Conservation (phyloP, 164 flowering plant species). For the Dillenia turbinata region DNA sequence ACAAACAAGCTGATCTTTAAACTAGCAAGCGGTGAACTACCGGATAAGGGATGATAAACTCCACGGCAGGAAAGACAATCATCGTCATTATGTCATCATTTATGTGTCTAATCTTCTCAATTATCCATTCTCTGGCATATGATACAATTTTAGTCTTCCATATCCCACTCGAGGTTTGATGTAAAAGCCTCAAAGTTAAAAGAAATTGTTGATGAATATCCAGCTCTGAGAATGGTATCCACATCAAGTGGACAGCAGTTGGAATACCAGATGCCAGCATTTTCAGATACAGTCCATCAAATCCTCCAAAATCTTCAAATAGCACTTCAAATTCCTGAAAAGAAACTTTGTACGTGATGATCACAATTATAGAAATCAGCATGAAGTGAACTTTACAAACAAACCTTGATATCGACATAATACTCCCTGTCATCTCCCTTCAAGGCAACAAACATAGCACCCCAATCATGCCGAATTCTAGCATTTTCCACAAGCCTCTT, state of each 20-base stretch:
- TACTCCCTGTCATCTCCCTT: constrained; percentile 83
- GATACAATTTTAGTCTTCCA: constrained; percentile 53
- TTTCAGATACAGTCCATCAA: constrained; percentile 81
- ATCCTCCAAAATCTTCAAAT: constrained; percentile 85
- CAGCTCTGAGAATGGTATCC: constrained; percentile 93
- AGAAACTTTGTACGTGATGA: constrained; percentile 6
- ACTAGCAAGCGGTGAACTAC: constrained; percentile 24
- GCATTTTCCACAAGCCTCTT: constrained; percentile 66
- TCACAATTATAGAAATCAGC: not conserved
- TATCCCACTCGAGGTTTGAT: constrained; percentile 40
- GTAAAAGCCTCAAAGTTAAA: constrained; percentile 38
- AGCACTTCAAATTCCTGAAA: constrained; percentile 76
- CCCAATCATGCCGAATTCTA: constrained; percentile 95
- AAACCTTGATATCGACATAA: constrained; percentile 69
- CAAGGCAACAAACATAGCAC: constrained; percentile 64
- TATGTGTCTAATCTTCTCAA: constrained; percentile 36
- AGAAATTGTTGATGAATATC: constrained; percentile 59
- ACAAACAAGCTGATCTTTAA: not conserved
- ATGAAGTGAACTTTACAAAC: not conserved
- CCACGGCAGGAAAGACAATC: constrained; percentile 63
- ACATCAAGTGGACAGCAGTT: constrained; percentile 76
- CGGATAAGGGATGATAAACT: constrained; percentile 62
- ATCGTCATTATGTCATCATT: constrained; percentile 70
- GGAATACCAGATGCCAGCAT: constrained; percentile 81
- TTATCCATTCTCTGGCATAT: constrained; percentile 33